A percentile compares a stretch with the other conserved stretches of the same genome.
Evolutionary conservation across 139 green algal species (phyloP).

Genomic region (Chlorokybus atmophyticus): DNA sequence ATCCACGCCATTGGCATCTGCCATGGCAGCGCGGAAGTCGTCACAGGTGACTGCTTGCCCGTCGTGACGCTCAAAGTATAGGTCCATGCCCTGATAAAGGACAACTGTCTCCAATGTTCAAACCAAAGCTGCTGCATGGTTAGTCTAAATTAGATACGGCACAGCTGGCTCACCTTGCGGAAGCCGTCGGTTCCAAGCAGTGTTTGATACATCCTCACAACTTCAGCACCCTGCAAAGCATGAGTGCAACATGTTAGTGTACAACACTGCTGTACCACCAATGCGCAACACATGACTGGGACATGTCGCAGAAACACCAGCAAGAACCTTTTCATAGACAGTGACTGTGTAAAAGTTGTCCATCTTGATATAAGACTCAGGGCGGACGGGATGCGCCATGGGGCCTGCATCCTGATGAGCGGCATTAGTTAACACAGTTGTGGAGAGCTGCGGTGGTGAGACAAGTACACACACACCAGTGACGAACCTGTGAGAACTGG

Average conservation of each 20-base stretch:
- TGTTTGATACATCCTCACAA: slow-evolving; percentile 81
- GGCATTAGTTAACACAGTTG: neutral
- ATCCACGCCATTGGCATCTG: slow-evolving; percentile 79
- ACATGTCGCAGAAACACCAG: neutral
- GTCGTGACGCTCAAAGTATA: slow-evolving; percentile 96
- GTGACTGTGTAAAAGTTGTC: slow-evolving; percentile 99
- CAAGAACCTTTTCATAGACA: slow-evolving; percentile 38
- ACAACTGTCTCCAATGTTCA: no score
- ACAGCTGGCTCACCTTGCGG: slow-evolving; percentile 51
- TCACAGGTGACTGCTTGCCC: slow-evolving; percentile 92
- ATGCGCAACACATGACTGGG: neutral
- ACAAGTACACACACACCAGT: neutral
- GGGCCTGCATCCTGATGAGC: slow-evolving; percentile 70
- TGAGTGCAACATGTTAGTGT: no score
- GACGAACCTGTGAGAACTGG: slow-evolving; percentile 60
- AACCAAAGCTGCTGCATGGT: no score
- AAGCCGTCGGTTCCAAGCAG: slow-evolving; percentile 88
- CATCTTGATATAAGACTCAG: slow-evolving; percentile 96
- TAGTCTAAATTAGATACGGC: no score
- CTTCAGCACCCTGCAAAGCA: slow-evolving; percentile 49
- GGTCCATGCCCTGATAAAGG: slow-evolving; percentile 80
- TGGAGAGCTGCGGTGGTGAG: neutral
- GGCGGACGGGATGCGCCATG: slow-evolving; percentile 91
- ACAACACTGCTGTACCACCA: no score
- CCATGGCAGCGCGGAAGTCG: slow-evolving; percentile 92